Evolutionary conservation across 2,329 filamentous ascomycete genomes (phyloP), one percentile per base, ranked within the genome.

Genomic region (Xylaria sp.): DNA sequence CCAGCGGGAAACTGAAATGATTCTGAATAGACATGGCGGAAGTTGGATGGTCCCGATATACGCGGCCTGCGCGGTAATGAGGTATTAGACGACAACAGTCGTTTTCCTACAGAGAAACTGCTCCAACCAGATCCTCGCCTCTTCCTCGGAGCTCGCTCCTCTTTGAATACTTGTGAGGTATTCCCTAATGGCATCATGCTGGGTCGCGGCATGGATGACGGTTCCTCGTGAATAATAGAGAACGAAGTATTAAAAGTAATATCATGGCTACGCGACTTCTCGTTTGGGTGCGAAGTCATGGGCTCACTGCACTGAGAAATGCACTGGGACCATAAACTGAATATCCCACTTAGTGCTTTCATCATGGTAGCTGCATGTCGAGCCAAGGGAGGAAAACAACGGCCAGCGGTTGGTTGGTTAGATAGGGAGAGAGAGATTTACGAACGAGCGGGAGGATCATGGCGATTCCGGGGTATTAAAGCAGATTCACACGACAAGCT

Each of bases 1-100:
- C 72, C 68, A 41, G 71, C 75, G 46, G 75, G 78, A 64, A 75
- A 77, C 46, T 72, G 74, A 56, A 78, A 77, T 13, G 77, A 77
- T 55, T 78, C 73, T 60, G 80, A 86, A 64, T 85, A 80, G 58
- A 90, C 73, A 79, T 90, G 89, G 56, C 85, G 86, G 74, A 91
- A 91, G 77, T 90, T 82, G 57, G 84, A 84, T 3, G 89, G 89
- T 23, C 82, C 82, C 51, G 88, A 89, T 74, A 91, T 90, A 68
- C 82, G 82, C 76, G 85, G 85, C 78, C 86, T 82, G 78, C 84
- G 86, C 75, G 84, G 79, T 62, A 81, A 79, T 68, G 74, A 75
- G 18, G 69, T 60, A 59, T 70, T 71, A n/a, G 83, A 80, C 68
- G 84, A 82, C 73, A 82, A 80, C 74, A 85, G 79, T 63, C 82